Base-by-base conservation (phyloP, 2,329 filamentous ascomycete genomes). In the Phyllachora maydis region DNA sequence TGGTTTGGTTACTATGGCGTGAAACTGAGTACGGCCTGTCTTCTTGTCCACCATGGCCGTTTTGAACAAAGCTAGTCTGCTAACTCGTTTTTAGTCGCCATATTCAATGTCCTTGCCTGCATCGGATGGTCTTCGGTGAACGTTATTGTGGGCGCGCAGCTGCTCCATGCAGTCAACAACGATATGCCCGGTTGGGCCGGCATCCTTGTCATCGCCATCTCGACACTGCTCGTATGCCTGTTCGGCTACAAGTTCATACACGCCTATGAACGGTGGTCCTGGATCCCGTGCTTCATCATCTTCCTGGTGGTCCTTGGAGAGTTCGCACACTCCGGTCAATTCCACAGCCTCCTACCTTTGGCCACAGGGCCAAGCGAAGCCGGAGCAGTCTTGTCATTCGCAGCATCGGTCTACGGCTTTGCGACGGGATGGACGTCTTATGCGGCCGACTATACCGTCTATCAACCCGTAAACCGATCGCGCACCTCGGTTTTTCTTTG, bases 231-330 rank as follows among this genome's bases (percentile, higher is more conserved):
- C 21, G 55, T 85, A 31, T 73, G 69, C n/a, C 60, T 75, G 19
- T 78, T 76, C 45, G 66, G 77, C 32, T 74, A 83, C 55, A 65
- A 68, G 44, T 48, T 82, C 17, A 74, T 88, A 2, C 78, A 85
- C 46, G 48, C 50, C 7, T 88, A 83, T 47, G 77, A 85, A 42
- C 65, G 68, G 42, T 82, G 55, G 54, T 70, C 56, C 29, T 85
- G 67, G 74, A 64, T 77, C 22, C 74, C 78, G 0, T 66, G 68
- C 23, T 62, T 68, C 35, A 65, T 81, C 37, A 64, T 81, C 34
- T 76, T 82, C 49, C 44, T 82, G 27, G 69, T 83, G 32, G 56
- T 74, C 2, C 50, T 77, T 3, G 75, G 72, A 10, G 54, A 56
- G 22, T 78, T 77, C 32, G 71, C 65, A 10, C 62, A 68, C 39